Evolutionary conservation across 345 rosid genomes (phyloP).

Genomic region (Nasturtium officinale): DNA sequence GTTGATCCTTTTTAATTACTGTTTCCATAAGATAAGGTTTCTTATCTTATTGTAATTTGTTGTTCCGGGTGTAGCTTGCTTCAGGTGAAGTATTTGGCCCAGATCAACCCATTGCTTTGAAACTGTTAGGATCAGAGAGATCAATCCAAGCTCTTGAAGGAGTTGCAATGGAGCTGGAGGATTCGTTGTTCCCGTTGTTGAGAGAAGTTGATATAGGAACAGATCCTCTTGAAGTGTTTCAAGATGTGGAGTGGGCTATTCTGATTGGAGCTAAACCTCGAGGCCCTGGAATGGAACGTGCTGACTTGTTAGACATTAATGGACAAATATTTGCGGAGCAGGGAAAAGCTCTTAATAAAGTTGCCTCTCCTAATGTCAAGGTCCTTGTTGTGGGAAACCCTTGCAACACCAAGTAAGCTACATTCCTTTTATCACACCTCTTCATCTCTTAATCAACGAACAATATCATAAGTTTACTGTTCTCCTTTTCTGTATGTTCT

Average conservation of each 20-base stretch:
- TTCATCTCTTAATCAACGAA: neutral
- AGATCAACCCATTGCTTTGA: slow-evolving; percentile 86
- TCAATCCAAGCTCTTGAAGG: slow-evolving; percentile 98
- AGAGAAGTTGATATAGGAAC: slow-evolving; percentile 91
- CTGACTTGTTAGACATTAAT: slow-evolving; percentile 81
- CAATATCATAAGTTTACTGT: neutral
- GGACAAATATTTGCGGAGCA: slow-evolving; percentile 94
- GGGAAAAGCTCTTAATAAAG: slow-evolving; percentile 95
- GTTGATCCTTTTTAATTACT: slow-evolving; percentile 8
- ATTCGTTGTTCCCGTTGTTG: slow-evolving; percentile 89
- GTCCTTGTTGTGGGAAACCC: slow-evolving; percentile 98
- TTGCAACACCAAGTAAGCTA: slow-evolving; percentile 93
- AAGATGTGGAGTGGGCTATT: slow-evolving; percentile 98
- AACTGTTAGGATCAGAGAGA: slow-evolving; percentile 90
- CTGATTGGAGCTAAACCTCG: slow-evolving; percentile 98
- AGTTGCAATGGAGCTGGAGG: slow-evolving; percentile 99
- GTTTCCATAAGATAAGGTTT: slow-evolving; percentile 6
- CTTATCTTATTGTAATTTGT: slow-evolving; percentile 20
- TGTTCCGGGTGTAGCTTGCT: slow-evolving; percentile 65
- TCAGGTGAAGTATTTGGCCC: slow-evolving; percentile 92
- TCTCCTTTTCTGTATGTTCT: slow-evolving; percentile 1
- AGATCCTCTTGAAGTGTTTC: slow-evolving; percentile 76
- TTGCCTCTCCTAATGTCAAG: slow-evolving; percentile 83
- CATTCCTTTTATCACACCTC: neutral
- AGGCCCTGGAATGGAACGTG: slow-evolving; percentile 98